These are phyloP conservation scores for Phialophora chinensis DNA, from an alignment of 2,329 filamentous ascomycete genomes.

Conservation along the genomic window DNA sequence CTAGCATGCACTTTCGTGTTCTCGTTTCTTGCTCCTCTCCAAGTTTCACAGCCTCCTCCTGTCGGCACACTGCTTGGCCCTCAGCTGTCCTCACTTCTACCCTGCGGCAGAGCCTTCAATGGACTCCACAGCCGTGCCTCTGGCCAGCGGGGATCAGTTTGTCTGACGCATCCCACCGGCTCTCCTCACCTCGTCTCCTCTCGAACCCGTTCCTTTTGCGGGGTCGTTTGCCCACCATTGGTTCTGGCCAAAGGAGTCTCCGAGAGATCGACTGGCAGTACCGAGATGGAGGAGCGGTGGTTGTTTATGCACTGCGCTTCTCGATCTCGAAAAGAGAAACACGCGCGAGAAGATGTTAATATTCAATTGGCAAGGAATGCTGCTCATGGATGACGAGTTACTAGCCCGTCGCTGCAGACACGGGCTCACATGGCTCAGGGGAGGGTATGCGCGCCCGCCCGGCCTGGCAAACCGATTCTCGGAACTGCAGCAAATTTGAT, in stretches of 20 bases:
- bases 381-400: not conserved
- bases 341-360: not conserved
- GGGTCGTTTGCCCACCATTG: slow-evolving; percentile 13
- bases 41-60: too few species aligned
- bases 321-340: not conserved
- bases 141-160: not conserved
- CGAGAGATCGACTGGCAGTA: not conserved
- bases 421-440: not conserved
- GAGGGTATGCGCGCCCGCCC: not conserved
- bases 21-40: not conserved
- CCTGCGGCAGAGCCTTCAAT: not conserved
- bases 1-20: not conserved
- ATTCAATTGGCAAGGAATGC: not conserved
- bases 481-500: not conserved
- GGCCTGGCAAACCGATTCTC: not conserved
- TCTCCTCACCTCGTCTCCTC: slow-evolving; percentile 23
- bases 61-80: not conserved
- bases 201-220: slow-evolving; percentile 14
- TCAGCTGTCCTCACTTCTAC: not conserved
- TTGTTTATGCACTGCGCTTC: not conserved
- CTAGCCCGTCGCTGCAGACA: not conserved
- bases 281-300: slow-evolving; percentile 5
- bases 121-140: not conserved
- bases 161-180: not conserved
- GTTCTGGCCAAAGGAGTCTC: slow-evolving; percentile 15